These are phyloP conservation scores for Cnidoscolus chayamansa DNA, from an alignment of 441 rosid species.

Conservation along the genomic window DNA sequence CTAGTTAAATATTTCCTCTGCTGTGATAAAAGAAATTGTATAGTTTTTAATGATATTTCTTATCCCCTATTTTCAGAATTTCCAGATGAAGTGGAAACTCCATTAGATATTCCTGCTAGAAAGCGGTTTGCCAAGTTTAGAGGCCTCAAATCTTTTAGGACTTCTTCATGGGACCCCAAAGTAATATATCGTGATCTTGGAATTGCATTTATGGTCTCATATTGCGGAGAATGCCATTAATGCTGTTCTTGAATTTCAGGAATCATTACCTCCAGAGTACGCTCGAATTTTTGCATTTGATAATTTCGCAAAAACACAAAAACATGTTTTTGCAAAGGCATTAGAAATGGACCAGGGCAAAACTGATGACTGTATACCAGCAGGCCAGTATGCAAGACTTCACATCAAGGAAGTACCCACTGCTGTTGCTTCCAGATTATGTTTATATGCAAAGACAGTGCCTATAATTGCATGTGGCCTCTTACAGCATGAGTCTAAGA, in stretches of 20 bases:
- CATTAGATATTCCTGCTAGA: conserved; percentile 80
- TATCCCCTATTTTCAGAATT: conserved; percentile 47
- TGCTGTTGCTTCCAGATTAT: conserved; percentile 57
- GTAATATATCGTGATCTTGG: conserved; percentile 37
- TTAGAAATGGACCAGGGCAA: conserved; percentile 50
- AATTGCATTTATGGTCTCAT: conserved; percentile 18
- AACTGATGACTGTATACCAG: conserved; percentile 51
- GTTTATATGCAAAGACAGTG: conserved; percentile 35
- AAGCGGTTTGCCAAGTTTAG: conserved; percentile 90
- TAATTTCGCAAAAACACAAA: conserved; percentile 75
- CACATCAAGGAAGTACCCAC: conserved; percentile 70
- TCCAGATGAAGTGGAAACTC: conserved; percentile 97
- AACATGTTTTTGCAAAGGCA: conserved; percentile 67
- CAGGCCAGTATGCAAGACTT: conserved; percentile 66
- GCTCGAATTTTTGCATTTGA: conserved; percentile 91
- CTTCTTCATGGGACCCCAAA: conserved; percentile 98
- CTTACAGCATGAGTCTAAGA: conserved; percentile 92
- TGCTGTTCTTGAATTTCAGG: conserved; percentile 47
- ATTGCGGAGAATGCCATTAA: conserved; percentile 1
- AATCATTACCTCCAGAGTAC: conserved; percentile 88
- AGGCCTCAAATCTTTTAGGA: conserved; percentile 93
- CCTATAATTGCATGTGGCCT: conserved; percentile 78
- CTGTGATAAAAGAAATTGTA: background rate
- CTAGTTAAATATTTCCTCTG: background rate
- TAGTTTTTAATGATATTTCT: background rate